Conservation (phyloP, 441 rosid genomes). For the Jatropha multifida region DNA sequence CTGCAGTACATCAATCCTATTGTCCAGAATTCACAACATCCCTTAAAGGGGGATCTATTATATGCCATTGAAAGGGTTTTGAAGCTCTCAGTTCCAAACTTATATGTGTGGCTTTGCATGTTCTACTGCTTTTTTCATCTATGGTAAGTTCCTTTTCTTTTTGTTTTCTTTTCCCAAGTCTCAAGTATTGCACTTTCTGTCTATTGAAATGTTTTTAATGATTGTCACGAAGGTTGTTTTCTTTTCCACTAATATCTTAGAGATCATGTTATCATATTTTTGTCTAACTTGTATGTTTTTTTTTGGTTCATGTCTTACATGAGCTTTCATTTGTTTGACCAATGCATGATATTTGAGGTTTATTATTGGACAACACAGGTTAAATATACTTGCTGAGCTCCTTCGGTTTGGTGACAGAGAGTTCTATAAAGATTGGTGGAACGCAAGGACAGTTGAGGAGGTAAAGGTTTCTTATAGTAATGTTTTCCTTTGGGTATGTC, state of each 20-base stretch:
- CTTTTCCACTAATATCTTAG: background rate
- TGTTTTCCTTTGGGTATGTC: conserved; percentile 16
- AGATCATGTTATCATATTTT: background rate
- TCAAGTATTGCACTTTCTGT: background rate
- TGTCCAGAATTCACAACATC: conserved; percentile 92
- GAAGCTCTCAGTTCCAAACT: conserved; percentile 95
- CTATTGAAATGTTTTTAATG: background rate
- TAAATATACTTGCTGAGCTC: conserved; percentile 96
- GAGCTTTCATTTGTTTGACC: background rate
- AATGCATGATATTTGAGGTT: conserved; percentile 1
- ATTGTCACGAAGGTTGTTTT: background rate
- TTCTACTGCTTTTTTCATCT: conserved; percentile 99
- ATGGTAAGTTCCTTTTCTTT: conserved; percentile 52
- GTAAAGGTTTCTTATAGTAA: conserved; percentile 38
- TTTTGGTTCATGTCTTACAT: background rate
- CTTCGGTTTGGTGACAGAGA: conserved; percentile 98
- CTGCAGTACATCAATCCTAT: conserved; percentile 98
- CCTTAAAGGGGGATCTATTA: conserved; percentile 83
- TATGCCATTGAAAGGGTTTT: conserved; percentile 91
- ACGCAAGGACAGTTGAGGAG: conserved; percentile 96
- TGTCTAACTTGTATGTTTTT: background rate
- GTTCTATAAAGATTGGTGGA: conserved; percentile 99
- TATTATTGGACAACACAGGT: conserved; percentile 42
- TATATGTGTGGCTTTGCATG: conserved; percentile 99
- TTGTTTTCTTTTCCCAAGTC: background rate